Conservation (phyloP, 2,329 filamentous ascomycete genomes). For the Acrodontium crateriforme region DNA sequence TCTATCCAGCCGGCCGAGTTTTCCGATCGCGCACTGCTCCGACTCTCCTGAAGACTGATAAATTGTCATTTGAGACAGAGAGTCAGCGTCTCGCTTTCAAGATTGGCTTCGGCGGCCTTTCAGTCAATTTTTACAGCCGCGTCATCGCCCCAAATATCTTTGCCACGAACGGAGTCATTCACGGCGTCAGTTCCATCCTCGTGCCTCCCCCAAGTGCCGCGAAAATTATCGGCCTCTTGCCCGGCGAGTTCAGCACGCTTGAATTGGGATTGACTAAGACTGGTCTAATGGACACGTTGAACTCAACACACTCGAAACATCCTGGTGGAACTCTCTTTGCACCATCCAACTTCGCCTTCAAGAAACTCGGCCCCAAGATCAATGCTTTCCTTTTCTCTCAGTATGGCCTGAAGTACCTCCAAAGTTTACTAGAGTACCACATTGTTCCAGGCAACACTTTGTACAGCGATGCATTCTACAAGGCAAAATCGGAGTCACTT, state of each 20-base stretch:
- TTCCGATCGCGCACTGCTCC: slow-evolving; percentile 61
- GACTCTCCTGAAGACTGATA: slow-evolving; percentile 45
- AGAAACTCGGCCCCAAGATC: slow-evolving; percentile 53
- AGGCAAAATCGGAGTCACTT: slow-evolving; percentile 18
- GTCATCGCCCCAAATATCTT: slow-evolving; percentile 57
- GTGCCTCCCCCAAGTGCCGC: slow-evolving; percentile 56
- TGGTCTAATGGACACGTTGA: slow-evolving; percentile 48
- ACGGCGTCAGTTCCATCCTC: slow-evolving; percentile 62
- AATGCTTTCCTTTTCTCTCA: slow-evolving; percentile 80
- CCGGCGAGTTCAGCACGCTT: slow-evolving; percentile 64
- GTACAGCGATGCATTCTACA: slow-evolving; percentile 74
- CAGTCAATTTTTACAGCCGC: slow-evolving; percentile 64
- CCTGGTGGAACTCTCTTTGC: slow-evolving; percentile 66
- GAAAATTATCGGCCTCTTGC: slow-evolving; percentile 51
- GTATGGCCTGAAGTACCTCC: slow-evolving; percentile 60
- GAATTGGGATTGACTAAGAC: slow-evolving; percentile 62
- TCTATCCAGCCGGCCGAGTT: slow-evolving; percentile 53
- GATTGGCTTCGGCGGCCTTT: slow-evolving; percentile 48
- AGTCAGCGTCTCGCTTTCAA: slow-evolving; percentile 59
- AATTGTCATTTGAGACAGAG: slow-evolving; percentile 46
- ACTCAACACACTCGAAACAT: slow-evolving; percentile 38
- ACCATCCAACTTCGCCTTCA: slow-evolving; percentile 69
- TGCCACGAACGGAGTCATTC: slow-evolving; percentile 68
- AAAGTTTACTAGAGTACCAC: slow-evolving; percentile 66
- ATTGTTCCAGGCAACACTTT: slow-evolving; percentile 59